Evolutionary conservation across 495 filamentous ascomycete species (phyloP), one percentile per base, ranked within the genome.

Genomic region (Neurospora cerealis): DNA sequence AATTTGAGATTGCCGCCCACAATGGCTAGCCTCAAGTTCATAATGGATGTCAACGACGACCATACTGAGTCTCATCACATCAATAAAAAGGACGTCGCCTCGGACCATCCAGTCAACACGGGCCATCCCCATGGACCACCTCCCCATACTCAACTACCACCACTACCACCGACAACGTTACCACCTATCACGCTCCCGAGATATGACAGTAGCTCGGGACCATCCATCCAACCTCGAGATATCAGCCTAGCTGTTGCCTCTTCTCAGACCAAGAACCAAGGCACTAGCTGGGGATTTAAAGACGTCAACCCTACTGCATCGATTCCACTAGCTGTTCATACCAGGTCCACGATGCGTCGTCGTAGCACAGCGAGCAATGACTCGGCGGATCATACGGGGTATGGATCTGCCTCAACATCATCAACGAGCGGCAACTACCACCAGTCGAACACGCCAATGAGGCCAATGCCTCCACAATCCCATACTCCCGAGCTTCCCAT

Each of bases 11-110:
- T 76, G 73, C 78, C 79, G 77, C 80, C 79, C 73, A 74, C 77
- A 78, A 87, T 87, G 85, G 79, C 83, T 75, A 84, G 82, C 75
- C 79, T 87, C 69, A 83, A 79, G 71, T 83, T 83, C 73, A 87
- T 87, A 71, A 85, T 87, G 83, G 83, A 86, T 78, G 79, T 81
- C 75, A 75, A 77, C 54, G 83, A 85, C 69, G 84, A 86, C 70
- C 74, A 74, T 48, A 75, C 79, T 62, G 80, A 78, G 74, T 69
- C 74, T 78, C 77, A 75, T 71, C 76, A 79, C 79, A 79, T 79
- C 77, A 80, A 78, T 80, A 80, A 81, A 77, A 81, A 74, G 77
- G 80, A 80, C 80, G 78, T 77, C 75, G 79, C 79, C 79, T 77
- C 81, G 76, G 79, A 80, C 77, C 74, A 77, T 74, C 77, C 79